Conservation (phyloP, 331 rosid genomes). For the Erythrophleum ivorense region DNA sequence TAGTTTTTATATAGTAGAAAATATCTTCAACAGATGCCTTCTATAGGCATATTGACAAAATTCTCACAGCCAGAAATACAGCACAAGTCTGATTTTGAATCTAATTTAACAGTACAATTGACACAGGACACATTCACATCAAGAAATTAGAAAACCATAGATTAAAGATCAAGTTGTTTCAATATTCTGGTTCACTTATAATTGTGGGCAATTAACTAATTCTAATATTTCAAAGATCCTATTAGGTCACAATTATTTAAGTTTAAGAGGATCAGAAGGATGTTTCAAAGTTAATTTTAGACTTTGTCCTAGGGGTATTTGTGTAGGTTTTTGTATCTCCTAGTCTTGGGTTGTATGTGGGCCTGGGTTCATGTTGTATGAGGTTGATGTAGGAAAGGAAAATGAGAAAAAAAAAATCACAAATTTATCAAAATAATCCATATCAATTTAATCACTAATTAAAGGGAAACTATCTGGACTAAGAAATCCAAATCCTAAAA, state of each 20-base stretch:
- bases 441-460: neutral
- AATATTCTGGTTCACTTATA: neutral
- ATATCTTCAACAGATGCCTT: conserved; percentile 30
- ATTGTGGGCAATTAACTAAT: neutral
- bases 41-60: conserved; percentile 17
- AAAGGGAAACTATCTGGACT: neutral
- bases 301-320: neutral
- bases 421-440: neutral
- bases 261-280: neutral
- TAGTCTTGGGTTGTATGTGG: neutral
- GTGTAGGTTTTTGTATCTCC: neutral
- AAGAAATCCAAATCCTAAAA: neutral
- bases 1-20: conserved; percentile 38
- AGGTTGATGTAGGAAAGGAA: neutral
- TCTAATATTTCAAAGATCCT: neutral
- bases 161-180: neutral
- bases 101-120: conserved; percentile 23
- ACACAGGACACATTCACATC: neutral
- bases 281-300: neutral
- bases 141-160: neutral
- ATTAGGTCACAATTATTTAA: neutral
- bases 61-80: conserved; percentile 20
- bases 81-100: conserved; percentile 18
- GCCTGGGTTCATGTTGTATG: neutral
- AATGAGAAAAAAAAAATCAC: neutral